Percentiles rank a stretch among this genome's conserved stretches.
These are phyloP conservation scores for Lithospermum erythrorhizon DNA, from an alignment of 257 asterid genomes.

Conservation along the genomic window DNA sequence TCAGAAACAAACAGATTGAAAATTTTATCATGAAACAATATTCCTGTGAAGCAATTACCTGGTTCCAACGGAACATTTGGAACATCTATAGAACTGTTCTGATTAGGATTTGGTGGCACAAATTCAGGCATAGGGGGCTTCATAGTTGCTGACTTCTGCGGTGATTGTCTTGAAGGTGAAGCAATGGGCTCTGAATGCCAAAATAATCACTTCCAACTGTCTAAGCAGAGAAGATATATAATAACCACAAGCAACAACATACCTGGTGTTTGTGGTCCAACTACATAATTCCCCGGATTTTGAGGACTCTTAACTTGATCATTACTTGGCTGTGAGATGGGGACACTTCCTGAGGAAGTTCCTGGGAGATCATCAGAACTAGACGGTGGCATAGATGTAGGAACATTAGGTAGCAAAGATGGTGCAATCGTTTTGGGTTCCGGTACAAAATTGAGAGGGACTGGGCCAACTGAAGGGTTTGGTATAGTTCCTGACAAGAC, in stretches of 20 bases:
- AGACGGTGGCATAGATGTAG: conserved; percentile 22
- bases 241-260: conserved; percentile 12
- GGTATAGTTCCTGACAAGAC: conserved; percentile 28
- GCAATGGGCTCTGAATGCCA: conserved; percentile 36
- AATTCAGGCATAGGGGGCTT: conserved; percentile 26
- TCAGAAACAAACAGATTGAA: background rate
- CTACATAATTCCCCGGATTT: conserved; percentile 21
- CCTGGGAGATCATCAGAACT: conserved; percentile 26
- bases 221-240: conserved; percentile 5
- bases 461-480: conserved; percentile 30
- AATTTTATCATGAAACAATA: background rate
- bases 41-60: conserved; percentile 27
- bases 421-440: conserved; percentile 24
- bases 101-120: conserved; percentile 32
- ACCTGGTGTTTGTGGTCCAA: conserved; percentile 46
- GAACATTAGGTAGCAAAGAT: conserved; percentile 28
- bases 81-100: conserved; percentile 21
- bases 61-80: conserved; percentile 29
- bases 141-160: conserved; percentile 27
- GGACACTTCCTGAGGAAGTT: conserved; percentile 10
- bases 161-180: conserved; percentile 35
- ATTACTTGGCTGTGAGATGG: conserved; percentile 36
- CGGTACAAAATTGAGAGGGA: conserved; percentile 29
- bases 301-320: conserved; percentile 21
- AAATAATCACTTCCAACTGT: conserved; percentile 21